Conservation (phyloP, 2,329 filamentous ascomycete species). For the Sarocladiaceae sp. region DNA sequence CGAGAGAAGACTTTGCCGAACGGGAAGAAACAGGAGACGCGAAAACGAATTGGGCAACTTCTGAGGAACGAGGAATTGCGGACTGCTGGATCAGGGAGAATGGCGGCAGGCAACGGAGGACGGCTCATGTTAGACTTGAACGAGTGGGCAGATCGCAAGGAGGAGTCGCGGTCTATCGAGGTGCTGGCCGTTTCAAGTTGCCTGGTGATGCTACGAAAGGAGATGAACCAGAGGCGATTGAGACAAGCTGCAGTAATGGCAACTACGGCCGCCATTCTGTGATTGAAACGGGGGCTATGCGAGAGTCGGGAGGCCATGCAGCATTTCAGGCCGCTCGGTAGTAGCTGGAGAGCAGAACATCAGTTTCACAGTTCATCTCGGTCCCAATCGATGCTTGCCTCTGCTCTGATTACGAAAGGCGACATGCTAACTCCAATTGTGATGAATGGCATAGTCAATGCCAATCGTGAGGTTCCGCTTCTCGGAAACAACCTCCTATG, state of each 20-base stretch:
- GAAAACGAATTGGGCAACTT: neutral
- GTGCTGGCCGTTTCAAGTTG: neutral
- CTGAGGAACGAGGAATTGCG: neutral
- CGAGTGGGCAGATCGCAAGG: neutral
- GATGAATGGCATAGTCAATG: too few species aligned
- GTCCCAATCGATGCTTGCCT: too few species aligned
- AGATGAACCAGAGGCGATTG: neutral
- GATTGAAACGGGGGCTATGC: too few species aligned
- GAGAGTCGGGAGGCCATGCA: too few species aligned
- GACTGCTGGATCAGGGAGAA: neutral
- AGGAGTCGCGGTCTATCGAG: neutral
- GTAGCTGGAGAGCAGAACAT: too few species aligned
- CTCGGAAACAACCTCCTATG: too few species aligned
- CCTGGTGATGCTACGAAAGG: neutral
- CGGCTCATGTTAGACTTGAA: neutral
- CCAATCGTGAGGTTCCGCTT: too few species aligned
- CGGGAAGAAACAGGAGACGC: neutral
- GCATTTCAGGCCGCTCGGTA: too few species aligned
- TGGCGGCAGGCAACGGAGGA: neutral
- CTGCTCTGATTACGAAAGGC: too few species aligned
- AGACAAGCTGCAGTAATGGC: neutral
- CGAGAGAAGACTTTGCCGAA: neutral
- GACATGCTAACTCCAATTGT: too few species aligned
- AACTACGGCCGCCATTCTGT: neutral
- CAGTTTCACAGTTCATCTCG: too few species aligned